Percentiles rank a stretch among this genome's conserved stretches.
Conservation (phyloP, 129 eudicot genomes). For the Pittosporum tobira region DNA sequence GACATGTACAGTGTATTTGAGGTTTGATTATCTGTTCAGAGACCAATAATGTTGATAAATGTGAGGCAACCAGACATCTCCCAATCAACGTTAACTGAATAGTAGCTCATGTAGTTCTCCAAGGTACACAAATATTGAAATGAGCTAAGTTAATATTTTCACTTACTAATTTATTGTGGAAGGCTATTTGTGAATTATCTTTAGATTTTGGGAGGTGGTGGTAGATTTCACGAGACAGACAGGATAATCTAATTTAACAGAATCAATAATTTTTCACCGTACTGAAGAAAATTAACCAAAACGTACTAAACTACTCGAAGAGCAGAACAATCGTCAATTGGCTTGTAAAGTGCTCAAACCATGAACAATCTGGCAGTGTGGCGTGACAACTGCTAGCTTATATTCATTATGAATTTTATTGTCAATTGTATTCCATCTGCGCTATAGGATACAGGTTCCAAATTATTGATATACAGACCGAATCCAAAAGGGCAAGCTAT, state of each 20-base stretch:
- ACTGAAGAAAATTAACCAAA: background rate
- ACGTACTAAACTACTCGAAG: too few relatives aligned
- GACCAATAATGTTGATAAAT: background rate
- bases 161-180: too few relatives aligned
- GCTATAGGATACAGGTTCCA: background rate
- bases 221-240: background rate
- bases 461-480: background rate
- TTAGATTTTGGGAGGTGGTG: background rate
- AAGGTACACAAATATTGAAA: too few relatives aligned
- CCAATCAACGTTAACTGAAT: background rate
- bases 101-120: background rate
- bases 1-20: background rate
- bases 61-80: background rate
- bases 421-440: background rate
- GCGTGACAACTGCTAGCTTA: background rate
- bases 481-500: background rate
- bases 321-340: too few relatives aligned
- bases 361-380: too few relatives aligned
- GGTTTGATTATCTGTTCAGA: background rate
- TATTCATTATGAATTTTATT: too few relatives aligned
- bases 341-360: too few relatives aligned
- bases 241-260: background rate
- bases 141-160: background rate
- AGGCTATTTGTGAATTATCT: background rate
- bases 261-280: background rate